Base-by-base conservation (phyloP, 2,329 filamentous ascomycete genomes). In the Albophoma yamanashiensis region DNA sequence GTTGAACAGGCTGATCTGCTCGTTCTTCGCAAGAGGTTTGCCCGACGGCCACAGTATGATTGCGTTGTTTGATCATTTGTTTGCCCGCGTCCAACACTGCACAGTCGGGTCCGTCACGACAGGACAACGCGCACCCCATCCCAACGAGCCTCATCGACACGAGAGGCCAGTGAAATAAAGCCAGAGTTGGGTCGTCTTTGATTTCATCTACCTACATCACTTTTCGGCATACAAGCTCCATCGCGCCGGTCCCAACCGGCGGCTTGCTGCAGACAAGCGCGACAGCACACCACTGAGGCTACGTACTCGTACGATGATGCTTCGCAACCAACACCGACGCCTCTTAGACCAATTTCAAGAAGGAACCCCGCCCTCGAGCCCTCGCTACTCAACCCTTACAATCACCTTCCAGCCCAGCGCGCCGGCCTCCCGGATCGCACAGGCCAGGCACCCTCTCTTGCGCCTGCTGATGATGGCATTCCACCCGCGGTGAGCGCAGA, bases 401-500 rank as follows among this genome's bases (percentile, higher is more conserved):
- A 91, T 79, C 34, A 91, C 81, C 65, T 82, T 83, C 77, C 89
- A 86, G 2, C 84, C 86, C 61, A 91, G 70, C 3, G 86, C 89
- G 6, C 85, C 84, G 0, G 88, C 89, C 75, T 93, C 89, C 22
- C 89, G 80, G 52, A 93, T 83, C 47, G 87, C 88, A 71, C 89
- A 93, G 4, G 83, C 82, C 42, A 92, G 72, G 68, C 89, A 93
- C 0, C 87, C 88, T 62, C 88, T 79, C 64, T 84, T 82, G 45
- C 80, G 78, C 58, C 87, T 79, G 62, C 86, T 89, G 63, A 92
- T 79, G 22, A 92, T 70, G 27, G 89, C 89, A 69, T 91, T 88
- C 79, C 86, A 87, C 2, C 89, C 89, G 65, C 82, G 84, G 68
- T 89, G 85, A 0, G 89, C 86, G 69, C 89, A 92, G 64, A 90